Evolutionary conservation across 768 basidiomycete genomes (phyloP).

Genomic region (Clavaria fumosa): DNA sequence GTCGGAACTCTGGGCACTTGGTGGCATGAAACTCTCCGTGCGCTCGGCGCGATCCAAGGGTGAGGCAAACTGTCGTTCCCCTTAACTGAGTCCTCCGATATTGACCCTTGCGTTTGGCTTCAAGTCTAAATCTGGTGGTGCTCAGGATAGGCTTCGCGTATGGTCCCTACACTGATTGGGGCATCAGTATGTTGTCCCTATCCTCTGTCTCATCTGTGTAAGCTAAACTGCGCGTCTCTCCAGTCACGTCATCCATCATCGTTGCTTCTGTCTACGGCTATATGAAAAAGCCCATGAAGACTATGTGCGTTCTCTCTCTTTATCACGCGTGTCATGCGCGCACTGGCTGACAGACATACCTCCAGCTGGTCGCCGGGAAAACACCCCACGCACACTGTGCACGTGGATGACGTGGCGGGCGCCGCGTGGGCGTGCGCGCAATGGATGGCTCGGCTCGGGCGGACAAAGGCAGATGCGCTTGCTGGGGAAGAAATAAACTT

Average conservation of each 20-base stretch:
- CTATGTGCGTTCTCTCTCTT: conserved; percentile 34
- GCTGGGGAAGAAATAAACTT: conserved; percentile 57
- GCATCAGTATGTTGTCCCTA: conserved; percentile 34
- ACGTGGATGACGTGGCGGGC: conserved; percentile 66
- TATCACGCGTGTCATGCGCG: conserved; percentile 2
- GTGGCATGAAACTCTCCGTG: conserved; percentile 80
- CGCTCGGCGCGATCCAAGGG: conserved; percentile 60
- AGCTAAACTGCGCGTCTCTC: conserved; percentile 5
- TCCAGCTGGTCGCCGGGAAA: conserved; percentile 68
- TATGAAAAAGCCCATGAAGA: conserved; percentile 74
- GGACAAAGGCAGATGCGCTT: conserved; percentile 41
- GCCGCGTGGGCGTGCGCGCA: conserved; percentile 60
- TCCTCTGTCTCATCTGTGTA: conserved; percentile 9
- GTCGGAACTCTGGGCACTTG: conserved; percentile 55
- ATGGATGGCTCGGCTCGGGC: conserved; percentile 56
- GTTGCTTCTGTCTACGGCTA: conserved; percentile 72
- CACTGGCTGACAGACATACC: conserved; percentile 11
- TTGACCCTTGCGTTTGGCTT: background rate
- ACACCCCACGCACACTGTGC: conserved; percentile 59
- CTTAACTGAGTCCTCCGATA: conserved; percentile 1
- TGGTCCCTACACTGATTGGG: conserved; percentile 66
- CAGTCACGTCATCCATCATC: conserved; percentile 57
- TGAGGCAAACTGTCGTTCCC: no score
- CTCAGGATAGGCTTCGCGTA: conserved; percentile 63
- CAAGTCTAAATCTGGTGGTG: conserved; percentile 67